Conservation (phyloP, 1,284 basidiomycete genomes). For the Clitocybe nebularis region DNA sequence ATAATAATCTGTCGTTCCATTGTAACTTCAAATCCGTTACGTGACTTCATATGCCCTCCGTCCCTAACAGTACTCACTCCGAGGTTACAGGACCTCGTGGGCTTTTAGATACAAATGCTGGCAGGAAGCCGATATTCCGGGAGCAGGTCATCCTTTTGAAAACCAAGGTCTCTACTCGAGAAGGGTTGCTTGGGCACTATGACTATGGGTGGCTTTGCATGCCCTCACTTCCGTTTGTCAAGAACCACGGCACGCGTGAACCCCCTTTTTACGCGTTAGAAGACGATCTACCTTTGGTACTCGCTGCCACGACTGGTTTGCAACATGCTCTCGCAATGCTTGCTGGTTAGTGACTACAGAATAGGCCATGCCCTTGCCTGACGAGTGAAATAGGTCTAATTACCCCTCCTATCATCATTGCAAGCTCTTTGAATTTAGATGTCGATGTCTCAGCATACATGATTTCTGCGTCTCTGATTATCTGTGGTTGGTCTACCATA, state of each 20-base stretch:
- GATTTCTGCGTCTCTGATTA: conserved; percentile 79
- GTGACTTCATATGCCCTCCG: too few species aligned
- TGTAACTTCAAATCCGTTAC: background rate
- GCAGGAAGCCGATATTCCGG: too few species aligned
- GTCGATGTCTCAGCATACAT: conserved; percentile 65
- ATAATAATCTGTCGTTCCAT: background rate
- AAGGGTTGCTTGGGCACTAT: conserved; percentile 75
- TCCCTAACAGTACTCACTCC: too few species aligned
- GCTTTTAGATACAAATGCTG: too few species aligned
- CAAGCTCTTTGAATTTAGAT: conserved; percentile 57
- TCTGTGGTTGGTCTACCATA: conserved; percentile 49
- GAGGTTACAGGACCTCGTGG: too few species aligned
- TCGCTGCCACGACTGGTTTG: conserved; percentile 67
- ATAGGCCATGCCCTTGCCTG: too few species aligned
- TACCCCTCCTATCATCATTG: conserved; percentile 80
- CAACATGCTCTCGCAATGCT: conserved; percentile 83
- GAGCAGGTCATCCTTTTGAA: conserved; percentile 13
- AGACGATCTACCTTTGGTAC: conserved; percentile 61
- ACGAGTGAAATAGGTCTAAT: too few species aligned
- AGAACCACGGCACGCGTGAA: conserved; percentile 30
- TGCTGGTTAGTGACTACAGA: too few species aligned
- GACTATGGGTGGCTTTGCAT: conserved; percentile 45
- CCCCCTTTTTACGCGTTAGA: conserved; percentile 76
- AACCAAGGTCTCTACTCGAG: conserved; percentile 36
- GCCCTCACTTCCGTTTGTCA: conserved; percentile 56